These are phyloP conservation scores for Cardamine resedifolia DNA, from an alignment of 345 rosid genomes.

Conservation along the genomic window DNA sequence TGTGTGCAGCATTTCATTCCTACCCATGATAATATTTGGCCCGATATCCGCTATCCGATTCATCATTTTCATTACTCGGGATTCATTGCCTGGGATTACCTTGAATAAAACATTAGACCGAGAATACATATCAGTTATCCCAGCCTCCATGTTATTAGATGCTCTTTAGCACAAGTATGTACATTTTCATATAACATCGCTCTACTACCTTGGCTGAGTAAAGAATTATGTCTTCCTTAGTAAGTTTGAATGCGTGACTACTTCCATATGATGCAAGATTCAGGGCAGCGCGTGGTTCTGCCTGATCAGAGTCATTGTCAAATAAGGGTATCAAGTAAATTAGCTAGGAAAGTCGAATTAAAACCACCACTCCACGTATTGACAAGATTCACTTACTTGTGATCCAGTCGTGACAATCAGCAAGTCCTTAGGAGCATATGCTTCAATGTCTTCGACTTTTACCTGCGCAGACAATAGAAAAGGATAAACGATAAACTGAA, in stretches of 20 bases:
- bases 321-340: slow-evolving; percentile 30
- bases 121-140: slow-evolving; percentile 12
- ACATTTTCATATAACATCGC: slow-evolving; percentile 1
- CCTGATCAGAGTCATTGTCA: slow-evolving; percentile 64
- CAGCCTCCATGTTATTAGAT: background rate
- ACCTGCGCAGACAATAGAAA: slow-evolving; percentile 46
- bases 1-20: slow-evolving; percentile 80
- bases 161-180: background rate
- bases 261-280: slow-evolving; percentile 97
- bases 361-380: background rate
- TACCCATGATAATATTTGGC: slow-evolving; percentile 86
- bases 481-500: slow-evolving; percentile 19
- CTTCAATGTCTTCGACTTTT: slow-evolving; percentile 93
- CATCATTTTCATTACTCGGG: slow-evolving; percentile 97
- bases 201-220: slow-evolving; percentile 87
- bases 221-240: slow-evolving; percentile 78
- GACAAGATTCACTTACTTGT: slow-evolving; percentile 63
- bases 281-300: slow-evolving; percentile 97
- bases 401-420: slow-evolving; percentile 97
- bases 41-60: slow-evolving; percentile 95
- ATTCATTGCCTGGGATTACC: slow-evolving; percentile 99
- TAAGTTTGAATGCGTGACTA: slow-evolving; percentile 82
- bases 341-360: slow-evolving; percentile 1
- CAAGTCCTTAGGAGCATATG: slow-evolving; percentile 92
- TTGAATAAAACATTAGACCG: slow-evolving; percentile 33